A percentile compares a stretch with the other conserved stretches of the same genome.
phyloP scores from a whole-genome alignment of 2,329 filamentous ascomycete species.

The Dactylellina leptospora region DNA sequence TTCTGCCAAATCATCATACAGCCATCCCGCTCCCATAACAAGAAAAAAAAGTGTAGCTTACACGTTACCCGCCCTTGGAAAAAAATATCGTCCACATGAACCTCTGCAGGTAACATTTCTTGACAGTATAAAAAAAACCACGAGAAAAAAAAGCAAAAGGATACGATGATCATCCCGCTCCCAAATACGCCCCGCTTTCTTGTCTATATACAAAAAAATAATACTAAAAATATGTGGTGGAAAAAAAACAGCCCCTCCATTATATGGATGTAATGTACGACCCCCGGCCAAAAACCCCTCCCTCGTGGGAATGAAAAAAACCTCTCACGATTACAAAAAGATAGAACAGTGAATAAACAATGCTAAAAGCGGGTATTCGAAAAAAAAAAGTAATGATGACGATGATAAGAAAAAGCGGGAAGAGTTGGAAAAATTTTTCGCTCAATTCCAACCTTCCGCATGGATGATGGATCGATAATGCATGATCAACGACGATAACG shows the following conservation, averaged over 20 bases:
- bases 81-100: slow-evolving; percentile 13
- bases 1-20: slow-evolving; percentile 52
- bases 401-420: slow-evolving; percentile 16
- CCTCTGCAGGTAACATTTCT: neutral
- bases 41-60: no score
- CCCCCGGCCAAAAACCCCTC: slow-evolving; percentile 22
- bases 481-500: slow-evolving; percentile 31
- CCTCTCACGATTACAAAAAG: slow-evolving; percentile 19
- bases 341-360: slow-evolving; percentile 1
- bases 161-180: slow-evolving; percentile 50
- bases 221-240: neutral
- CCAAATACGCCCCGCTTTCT: slow-evolving; percentile 40
- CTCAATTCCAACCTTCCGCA: slow-evolving; percentile 22
- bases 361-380: slow-evolving; percentile 52
- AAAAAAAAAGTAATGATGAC: slow-evolving; percentile 15
- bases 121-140: slow-evolving; percentile 16
- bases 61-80: slow-evolving; percentile 11
- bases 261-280: slow-evolving; percentile 20
- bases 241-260: slow-evolving; percentile 44
- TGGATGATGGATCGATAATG: slow-evolving; percentile 15
- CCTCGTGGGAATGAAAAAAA: slow-evolving; percentile 17
- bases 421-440: slow-evolving; percentile 3
- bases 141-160: slow-evolving; percentile 19
- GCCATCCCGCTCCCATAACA: slow-evolving; percentile 1
- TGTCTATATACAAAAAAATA: slow-evolving; percentile 19